A percentile compares a stretch with the other conserved stretches of the same genome.
phyloP scores from a whole-genome alignment of 2,329 filamentous ascomycete species.

The Nemania sp. region DNA sequence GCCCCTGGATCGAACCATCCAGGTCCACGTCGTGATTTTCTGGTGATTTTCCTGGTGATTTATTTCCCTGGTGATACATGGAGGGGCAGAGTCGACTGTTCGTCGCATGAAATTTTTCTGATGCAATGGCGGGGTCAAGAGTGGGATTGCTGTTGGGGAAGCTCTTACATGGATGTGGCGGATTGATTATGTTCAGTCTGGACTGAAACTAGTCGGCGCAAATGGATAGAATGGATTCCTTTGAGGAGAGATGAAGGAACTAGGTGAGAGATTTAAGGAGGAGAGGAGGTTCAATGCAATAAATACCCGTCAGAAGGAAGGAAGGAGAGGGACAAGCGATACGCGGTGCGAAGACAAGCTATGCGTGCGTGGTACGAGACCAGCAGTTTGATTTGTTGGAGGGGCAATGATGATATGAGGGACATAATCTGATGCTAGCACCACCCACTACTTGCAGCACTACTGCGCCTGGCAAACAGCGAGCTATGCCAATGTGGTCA shows the following conservation, averaged over 20 bases:
- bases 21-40: constrained; percentile 10
- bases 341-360: constrained; percentile 27
- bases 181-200: constrained; percentile 10
- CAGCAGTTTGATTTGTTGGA: constrained; percentile 40
- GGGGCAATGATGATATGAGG: constrained; percentile 38
- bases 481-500: constrained; percentile 27
- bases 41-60: not conserved
- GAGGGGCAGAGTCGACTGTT: constrained; percentile 35
- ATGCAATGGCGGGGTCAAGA: constrained; percentile 40
- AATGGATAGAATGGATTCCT: constrained; percentile 3
- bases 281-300: constrained; percentile 32
- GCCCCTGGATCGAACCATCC: constrained; percentile 15
- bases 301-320: constrained; percentile 35
- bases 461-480: constrained; percentile 2
- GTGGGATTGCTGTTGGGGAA: constrained; percentile 29
- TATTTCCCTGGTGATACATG: constrained; percentile 4
- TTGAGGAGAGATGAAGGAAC: constrained; percentile 24
- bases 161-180: constrained; percentile 38
- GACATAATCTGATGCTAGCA: constrained; percentile 24
- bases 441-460: constrained; percentile 15
- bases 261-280: constrained; percentile 30
- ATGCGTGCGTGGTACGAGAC: constrained; percentile 39
- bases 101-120: constrained; percentile 32
- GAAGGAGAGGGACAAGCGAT: constrained; percentile 5
- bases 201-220: constrained; percentile 16